Evolutionary conservation across 345 rosid genomes (phyloP).

Genomic region (Salix exigua): DNA sequence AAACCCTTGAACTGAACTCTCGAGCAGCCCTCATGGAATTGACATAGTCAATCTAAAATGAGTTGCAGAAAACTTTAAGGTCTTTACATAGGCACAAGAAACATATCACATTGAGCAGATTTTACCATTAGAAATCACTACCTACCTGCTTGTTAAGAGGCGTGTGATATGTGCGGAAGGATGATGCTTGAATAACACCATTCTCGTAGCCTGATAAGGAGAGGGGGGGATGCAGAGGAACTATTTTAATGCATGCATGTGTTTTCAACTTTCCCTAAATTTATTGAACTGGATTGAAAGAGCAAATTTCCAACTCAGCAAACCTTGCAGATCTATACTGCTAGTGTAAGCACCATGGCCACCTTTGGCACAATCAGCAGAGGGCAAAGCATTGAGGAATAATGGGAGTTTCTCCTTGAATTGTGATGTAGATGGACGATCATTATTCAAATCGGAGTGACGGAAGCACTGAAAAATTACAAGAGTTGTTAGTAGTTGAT

Average conservation of each 20-base stretch:
- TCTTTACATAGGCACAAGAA: no score
- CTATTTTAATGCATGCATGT: neutral
- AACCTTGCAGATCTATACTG: slow-evolving; percentile 88
- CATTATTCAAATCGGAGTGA: slow-evolving; percentile 77
- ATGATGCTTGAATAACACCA: slow-evolving; percentile 83
- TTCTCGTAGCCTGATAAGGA: slow-evolving; percentile 57
- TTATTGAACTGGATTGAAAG: neutral
- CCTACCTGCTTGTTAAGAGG: slow-evolving; percentile 92
- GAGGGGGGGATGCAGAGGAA: neutral
- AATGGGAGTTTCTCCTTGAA: slow-evolving; percentile 93
- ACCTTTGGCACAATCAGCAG: slow-evolving; percentile 96
- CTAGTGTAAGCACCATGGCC: slow-evolving; percentile 95
- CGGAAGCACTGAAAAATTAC: slow-evolving; percentile 74
- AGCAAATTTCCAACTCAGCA: slow-evolving; percentile 16
- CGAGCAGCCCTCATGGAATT: slow-evolving; percentile 93
- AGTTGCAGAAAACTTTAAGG: no score
- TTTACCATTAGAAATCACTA: slow-evolving; percentile 6
- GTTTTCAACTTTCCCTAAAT: neutral
- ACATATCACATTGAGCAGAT: slow-evolving; percentile 5
- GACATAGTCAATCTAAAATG: slow-evolving; percentile 74
- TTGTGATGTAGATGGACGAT: slow-evolving; percentile 80
- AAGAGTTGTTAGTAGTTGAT: slow-evolving; percentile 6
- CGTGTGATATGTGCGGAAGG: slow-evolving; percentile 97
- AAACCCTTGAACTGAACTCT: slow-evolving; percentile 68
- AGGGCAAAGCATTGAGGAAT: slow-evolving; percentile 91